phyloP scores from a whole-genome alignment of 139 green algal genomes.

The Nannochloris sp. region DNA sequence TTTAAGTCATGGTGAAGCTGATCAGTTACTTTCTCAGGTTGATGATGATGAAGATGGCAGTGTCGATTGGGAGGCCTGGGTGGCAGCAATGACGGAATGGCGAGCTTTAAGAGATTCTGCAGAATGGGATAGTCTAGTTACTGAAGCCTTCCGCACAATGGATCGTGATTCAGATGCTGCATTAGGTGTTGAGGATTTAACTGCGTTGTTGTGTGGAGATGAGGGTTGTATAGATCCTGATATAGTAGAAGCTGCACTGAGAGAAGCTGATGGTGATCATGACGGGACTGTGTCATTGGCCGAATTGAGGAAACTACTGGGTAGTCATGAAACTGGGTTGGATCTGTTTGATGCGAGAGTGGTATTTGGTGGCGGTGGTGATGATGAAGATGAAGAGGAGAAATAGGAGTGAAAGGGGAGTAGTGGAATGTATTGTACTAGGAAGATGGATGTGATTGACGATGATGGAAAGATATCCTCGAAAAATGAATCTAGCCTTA shows the following conservation, averaged over 20 bases:
- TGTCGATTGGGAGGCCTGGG: slow-evolving; percentile 51
- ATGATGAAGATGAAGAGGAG: not conserved
- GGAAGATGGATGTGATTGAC: too few species aligned
- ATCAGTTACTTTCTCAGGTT: slow-evolving; percentile 38
- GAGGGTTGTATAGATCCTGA: slow-evolving; percentile 3
- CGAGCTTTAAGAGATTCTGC: slow-evolving; percentile 26
- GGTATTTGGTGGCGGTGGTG: not conserved
- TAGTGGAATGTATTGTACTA: too few species aligned
- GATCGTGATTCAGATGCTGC: slow-evolving; percentile 36
- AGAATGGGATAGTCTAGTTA: slow-evolving; percentile 35
- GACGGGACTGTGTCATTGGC: slow-evolving; percentile 33
- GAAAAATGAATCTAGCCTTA: too few species aligned
- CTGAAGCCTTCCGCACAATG: slow-evolving; percentile 41
- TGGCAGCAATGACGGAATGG: slow-evolving; percentile 70
- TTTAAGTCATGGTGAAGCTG: slow-evolving; percentile 37
- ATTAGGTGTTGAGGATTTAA: slow-evolving; percentile 42
- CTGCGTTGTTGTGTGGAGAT: slow-evolving; percentile 38
- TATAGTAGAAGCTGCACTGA: slow-evolving; percentile 41
- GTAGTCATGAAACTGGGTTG: slow-evolving; percentile 18
- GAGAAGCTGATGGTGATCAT: slow-evolving; percentile 37
- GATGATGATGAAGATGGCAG: slow-evolving; percentile 5
- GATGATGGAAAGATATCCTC: too few species aligned
- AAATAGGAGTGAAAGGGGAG: too few species aligned
- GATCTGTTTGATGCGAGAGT: slow-evolving; percentile 33
- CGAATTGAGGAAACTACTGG: slow-evolving; percentile 38